A percentile compares a stretch with the other conserved stretches of the same genome.
phyloP scores from a whole-genome alignment of 2,329 filamentous ascomycete genomes.

The Lecanicillium sp. region DNA sequence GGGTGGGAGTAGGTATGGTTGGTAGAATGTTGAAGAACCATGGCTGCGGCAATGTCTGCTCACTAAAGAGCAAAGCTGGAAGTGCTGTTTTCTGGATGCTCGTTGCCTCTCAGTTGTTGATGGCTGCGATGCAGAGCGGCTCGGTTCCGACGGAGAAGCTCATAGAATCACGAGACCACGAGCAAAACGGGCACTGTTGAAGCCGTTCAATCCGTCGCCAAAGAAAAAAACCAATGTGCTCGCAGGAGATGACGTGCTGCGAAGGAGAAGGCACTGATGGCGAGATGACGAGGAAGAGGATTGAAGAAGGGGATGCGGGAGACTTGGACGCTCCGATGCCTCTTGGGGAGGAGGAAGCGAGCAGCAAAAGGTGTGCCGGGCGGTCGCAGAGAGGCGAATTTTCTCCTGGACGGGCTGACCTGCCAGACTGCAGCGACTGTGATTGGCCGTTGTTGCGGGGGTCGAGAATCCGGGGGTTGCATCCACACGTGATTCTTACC shows the following conservation, averaged over 20 bases:
- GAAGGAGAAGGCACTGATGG: constrained; percentile 3
- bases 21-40: constrained; percentile 58
- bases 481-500: constrained; percentile 9
- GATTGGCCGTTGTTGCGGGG: constrained; percentile 26
- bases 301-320: constrained; percentile 3
- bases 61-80: constrained; percentile 6
- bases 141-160: constrained; percentile 14
- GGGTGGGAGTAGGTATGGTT: constrained; percentile 71
- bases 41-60: constrained; percentile 29
- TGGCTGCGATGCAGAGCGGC: constrained; percentile 12
- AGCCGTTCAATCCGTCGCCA: not conserved
- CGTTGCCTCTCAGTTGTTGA: not conserved
- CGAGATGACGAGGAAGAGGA: constrained; percentile 1
- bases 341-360: constrained; percentile 11
- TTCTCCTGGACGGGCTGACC: constrained; percentile 5
- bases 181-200: not conserved
- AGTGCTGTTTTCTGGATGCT: constrained; percentile 1
- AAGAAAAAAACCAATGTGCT: constrained; percentile 1
- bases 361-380: constrained; percentile 2
- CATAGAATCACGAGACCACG: constrained; percentile 14
- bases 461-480: constrained; percentile 10
- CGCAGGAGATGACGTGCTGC: constrained; percentile 4
- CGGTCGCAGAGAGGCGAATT: constrained; percentile 8
- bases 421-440: constrained; percentile 11
- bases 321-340: constrained; percentile 10